Base-by-base conservation (phyloP, 305 asterid species). In the Fraxinus nigra region DNA sequence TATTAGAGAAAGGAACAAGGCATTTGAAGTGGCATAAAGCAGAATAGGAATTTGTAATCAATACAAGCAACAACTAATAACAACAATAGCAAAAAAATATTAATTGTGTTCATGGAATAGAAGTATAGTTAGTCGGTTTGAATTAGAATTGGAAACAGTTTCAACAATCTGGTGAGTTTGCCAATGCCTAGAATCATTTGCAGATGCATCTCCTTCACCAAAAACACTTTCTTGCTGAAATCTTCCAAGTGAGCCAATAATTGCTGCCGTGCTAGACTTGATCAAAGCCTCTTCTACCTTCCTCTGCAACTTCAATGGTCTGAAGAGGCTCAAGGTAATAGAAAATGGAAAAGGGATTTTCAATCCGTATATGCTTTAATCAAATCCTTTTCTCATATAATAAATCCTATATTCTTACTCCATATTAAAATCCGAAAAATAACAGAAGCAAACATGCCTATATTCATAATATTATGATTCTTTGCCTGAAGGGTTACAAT, bases 231-330 rank as follows among this genome's bases (percentile, higher is more conserved):
- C 79, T 56, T 84, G 82, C 56, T 86, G 84, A 40, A 86, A 78
- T 72, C 85, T 78, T 38, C 78, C 51, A 34, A 88, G 51, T 24
- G 78, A 83, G 72, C 85, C 85, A 14, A 85, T 85, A 28, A 88
- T 85, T 20, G 87, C 86, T 4, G 86, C 80, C 14, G 87, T 82
- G 43, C 85, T 88, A 0, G 77, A 65, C 72, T 16, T 33, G 2
- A n/a, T 40, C 32, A 20, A 28, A 38, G 28, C 1, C 28, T 8
- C 33, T 22, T 26, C 78, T 2, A 26, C 43, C 65, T 59, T 43
- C 77, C 86, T 77, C 79, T 81, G 84, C 84, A 69, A 81, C 82
- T 89, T 87, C 76, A 34, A 8, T 7, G 90, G 90, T 69, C 90
- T 85, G 8, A 76, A 54, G 46, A 40, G 59, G 33, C 75, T 80